Evolutionary conservation across 2,329 filamentous ascomycete genomes (phyloP).

Genomic region (Lasiodiplodia sp.): DNA sequence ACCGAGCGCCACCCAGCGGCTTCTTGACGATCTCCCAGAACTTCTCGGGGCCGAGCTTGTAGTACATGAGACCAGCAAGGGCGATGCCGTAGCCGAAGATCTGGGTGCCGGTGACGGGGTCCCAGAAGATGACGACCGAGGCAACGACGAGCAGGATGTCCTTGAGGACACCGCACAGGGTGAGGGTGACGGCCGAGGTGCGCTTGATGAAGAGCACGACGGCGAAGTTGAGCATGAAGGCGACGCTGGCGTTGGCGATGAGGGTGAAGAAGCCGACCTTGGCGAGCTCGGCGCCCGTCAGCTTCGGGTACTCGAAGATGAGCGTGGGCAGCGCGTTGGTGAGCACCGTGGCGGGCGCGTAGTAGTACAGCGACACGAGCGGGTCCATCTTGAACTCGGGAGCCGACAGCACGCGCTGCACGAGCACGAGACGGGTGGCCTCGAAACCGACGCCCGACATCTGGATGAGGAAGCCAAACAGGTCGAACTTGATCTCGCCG

Average conservation of each 20-base stretch:
- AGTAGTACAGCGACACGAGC: slow-evolving; percentile 88
- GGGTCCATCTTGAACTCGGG: slow-evolving; percentile 93
- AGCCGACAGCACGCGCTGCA: slow-evolving; percentile 81
- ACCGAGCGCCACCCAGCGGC: background rate
- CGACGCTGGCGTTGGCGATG: slow-evolving; percentile 77
- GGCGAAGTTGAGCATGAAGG: slow-evolving; percentile 83
- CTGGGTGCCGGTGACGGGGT: slow-evolving; percentile 76
- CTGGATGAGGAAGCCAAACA: slow-evolving; percentile 81
- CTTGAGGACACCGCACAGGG: slow-evolving; percentile 86
- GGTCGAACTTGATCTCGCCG: slow-evolving; percentile 93
- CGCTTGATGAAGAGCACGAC: slow-evolving; percentile 89
- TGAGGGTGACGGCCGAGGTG: slow-evolving; percentile 85
- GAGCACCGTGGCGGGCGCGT: slow-evolving; percentile 80
- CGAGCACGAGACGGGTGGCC: slow-evolving; percentile 82
- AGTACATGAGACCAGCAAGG: slow-evolving; percentile 80
- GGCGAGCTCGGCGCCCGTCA: slow-evolving; percentile 74
- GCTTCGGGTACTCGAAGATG: slow-evolving; percentile 74
- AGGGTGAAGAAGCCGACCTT: slow-evolving; percentile 76
- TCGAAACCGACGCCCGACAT: slow-evolving; percentile 80
- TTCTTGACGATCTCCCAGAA: slow-evolving; percentile 50
- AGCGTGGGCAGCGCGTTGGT: slow-evolving; percentile 75
- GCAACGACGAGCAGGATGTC: slow-evolving; percentile 82
- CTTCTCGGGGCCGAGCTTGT: slow-evolving; percentile 84
- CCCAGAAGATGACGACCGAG: slow-evolving; percentile 83
- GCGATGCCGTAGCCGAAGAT: slow-evolving; percentile 86